Base-by-base conservation (phyloP, 2,329 filamentous ascomycete genomes). In the Fusarium succisae region DNA sequence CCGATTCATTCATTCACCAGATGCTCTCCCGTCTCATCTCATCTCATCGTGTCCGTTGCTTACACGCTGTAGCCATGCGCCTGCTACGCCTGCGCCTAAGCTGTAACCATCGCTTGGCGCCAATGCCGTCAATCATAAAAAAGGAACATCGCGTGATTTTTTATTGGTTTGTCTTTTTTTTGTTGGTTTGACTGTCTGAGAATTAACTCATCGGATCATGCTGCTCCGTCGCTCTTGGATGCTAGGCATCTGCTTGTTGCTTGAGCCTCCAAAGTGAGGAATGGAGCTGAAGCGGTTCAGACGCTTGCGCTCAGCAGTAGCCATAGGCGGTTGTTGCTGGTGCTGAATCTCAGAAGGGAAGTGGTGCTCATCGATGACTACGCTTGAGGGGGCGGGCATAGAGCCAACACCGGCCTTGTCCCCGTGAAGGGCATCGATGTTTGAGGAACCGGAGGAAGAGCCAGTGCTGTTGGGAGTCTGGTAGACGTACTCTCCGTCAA, bases 401-500 rank as follows among this genome's bases (percentile, higher is more conserved):
- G 77, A 68, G 56, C 61, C 66, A 35, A 69, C 76, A 61, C 72
- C 63, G 63, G 79, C 76, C 66, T 78, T 77, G 61, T 81, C 81
- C 70, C 80, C 80, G 78, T 82, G 81, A 24, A 84, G 79, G 63
- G 82, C 82, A 67, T 83, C 81, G 73, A 80, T 67, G 50, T 83
- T 81, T 62, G 80, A 82, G 48, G 83, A 85, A 63, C 85, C 86
- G 54, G 85, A 82, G 10, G 88, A 90, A 24, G 88, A 90, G 63
- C 89, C 89, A 3, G 89, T 91, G 59, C 86, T 85, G 82, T 83
- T 87, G 72, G 90, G 89, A 1, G 87, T 90, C 80, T 91, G 88
- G 87, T 95, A 97, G 82, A 98, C 88, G 86, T 98, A 98, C 86
- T 98, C 96, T 84, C 95, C 96, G 81, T 98, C 94, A 74, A 98